phyloP scores from a whole-genome alignment of 2,329 filamentous ascomycete species.

The Karstenula rhodostoma region DNA sequence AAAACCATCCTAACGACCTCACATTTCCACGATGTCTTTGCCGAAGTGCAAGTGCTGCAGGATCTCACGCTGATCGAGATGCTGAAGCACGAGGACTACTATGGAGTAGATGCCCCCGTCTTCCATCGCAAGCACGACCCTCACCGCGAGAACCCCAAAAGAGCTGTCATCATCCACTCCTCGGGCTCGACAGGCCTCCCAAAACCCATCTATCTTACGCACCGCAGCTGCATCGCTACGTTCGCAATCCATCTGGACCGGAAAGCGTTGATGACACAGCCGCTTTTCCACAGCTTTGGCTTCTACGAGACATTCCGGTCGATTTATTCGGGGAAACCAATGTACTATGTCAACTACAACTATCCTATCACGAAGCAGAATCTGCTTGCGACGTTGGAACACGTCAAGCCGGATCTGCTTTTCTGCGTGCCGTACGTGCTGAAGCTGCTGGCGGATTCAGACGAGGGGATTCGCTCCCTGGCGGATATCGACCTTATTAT shows the following conservation, averaged over 20 bases:
- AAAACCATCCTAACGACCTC: conserved; percentile 32
- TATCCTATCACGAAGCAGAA: conserved; percentile 32
- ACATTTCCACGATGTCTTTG: conserved; percentile 28
- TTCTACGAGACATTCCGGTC: conserved; percentile 36
- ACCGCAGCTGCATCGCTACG: conserved; percentile 48
- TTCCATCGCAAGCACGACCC: conserved; percentile 32
- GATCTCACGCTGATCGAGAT: conserved; percentile 29
- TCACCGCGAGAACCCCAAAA: conserved; percentile 47
- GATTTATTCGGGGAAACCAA: conserved; percentile 34
- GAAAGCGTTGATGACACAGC: conserved; percentile 33
- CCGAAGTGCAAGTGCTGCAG: conserved; percentile 41
- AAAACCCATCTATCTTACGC: conserved; percentile 68
- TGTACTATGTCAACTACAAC: conserved; percentile 34
- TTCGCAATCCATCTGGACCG: conserved; percentile 30
- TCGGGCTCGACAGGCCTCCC: conserved; percentile 68
- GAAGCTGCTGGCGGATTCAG: conserved; percentile 68
- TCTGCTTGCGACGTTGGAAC: conserved; percentile 22
- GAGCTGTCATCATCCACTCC: conserved; percentile 54
- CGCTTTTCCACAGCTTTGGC: conserved; percentile 36
- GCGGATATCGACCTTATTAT: conserved; percentile 61
- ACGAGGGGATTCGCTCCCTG: conserved; percentile 61
- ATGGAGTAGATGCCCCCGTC: conserved; percentile 24
- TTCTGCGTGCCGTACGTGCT: conserved; percentile 70
- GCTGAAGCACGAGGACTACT: conserved; percentile 34
- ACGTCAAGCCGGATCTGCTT: conserved; percentile 60